Conservation (phyloP, 805 yeast species). For the Schizosaccharomyces osmophilus region DNA sequence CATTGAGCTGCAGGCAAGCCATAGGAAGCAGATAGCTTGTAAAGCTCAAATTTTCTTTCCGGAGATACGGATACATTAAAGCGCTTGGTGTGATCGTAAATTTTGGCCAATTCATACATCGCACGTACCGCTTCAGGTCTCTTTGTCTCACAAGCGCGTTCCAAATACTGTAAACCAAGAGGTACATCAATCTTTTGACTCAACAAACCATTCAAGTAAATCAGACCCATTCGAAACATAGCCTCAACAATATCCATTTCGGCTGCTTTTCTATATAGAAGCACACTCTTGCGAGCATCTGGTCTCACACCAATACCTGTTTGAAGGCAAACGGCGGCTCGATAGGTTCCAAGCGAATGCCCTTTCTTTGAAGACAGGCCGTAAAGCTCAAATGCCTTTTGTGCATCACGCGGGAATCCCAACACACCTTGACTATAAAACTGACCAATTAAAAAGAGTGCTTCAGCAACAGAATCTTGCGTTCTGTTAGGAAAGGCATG, state of each 20-base stretch:
- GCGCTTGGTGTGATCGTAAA: constrained; percentile 20
- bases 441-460: neutral
- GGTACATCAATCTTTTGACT: constrained; percentile 18
- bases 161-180: constrained; percentile 27
- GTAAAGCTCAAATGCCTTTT: constrained; percentile 37
- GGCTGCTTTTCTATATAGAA: constrained; percentile 37
- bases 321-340: constrained; percentile 50
- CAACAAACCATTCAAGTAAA: constrained; percentile 26
- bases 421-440: neutral
- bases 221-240: constrained; percentile 52
- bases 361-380: constrained; percentile 31
- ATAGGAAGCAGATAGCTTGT: constrained; percentile 32
- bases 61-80: constrained; percentile 16
- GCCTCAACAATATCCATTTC: constrained; percentile 35
- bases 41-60: constrained; percentile 25
- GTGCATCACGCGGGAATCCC: constrained; percentile 19
- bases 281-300: constrained; percentile 24
- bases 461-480: neutral
- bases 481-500: neutral
- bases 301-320: constrained; percentile 31
- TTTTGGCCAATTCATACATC: constrained; percentile 29
- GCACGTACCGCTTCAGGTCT: constrained; percentile 28
- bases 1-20: constrained; percentile 46
- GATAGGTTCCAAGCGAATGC: constrained; percentile 37
- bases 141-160: constrained; percentile 23